Percentiles rank a stretch among this genome's conserved stretches.
Conservation (phyloP, 1,284 basidiomycete genomes). For the Chalciporus sp. region DNA sequence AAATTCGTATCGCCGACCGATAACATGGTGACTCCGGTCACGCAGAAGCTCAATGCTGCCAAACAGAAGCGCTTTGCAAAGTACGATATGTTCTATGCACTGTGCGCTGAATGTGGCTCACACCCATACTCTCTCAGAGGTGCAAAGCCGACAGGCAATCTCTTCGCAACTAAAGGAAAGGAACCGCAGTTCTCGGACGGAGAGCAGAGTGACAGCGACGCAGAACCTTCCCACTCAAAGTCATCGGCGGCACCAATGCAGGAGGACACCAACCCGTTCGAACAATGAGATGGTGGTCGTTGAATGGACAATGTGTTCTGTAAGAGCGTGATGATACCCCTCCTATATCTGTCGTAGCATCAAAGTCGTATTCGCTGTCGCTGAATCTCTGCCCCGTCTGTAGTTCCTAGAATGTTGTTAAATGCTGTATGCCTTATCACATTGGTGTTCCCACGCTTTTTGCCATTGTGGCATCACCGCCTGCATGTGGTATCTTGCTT, state of each 20-base stretch:
- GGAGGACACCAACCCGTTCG: constrained; percentile 68
- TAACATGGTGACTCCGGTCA: constrained; percentile 88
- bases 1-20: constrained; percentile 90
- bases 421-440: constrained; percentile 24
- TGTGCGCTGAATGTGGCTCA: constrained; percentile 9
- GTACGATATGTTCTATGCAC: constrained; percentile 49
- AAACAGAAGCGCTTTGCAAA: constrained; percentile 92
- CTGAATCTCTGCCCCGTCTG: constrained; percentile 32
- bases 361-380: constrained; percentile 28
- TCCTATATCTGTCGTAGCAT: constrained; percentile 28
- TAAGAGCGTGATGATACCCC: constrained; percentile 31
- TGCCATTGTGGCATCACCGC: neutral
- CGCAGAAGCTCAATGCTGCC: constrained; percentile 84
- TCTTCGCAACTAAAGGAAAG: constrained; percentile 50
- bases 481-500: constrained; percentile 5
- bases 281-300: constrained; percentile 9
- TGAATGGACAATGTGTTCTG: constrained; percentile 12
- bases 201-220: constrained; percentile 35
- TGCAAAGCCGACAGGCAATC: constrained; percentile 56
- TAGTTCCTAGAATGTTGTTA: constrained; percentile 26
- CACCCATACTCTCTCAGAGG: constrained; percentile 41
- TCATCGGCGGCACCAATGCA: constrained; percentile 31
- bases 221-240: constrained; percentile 28
- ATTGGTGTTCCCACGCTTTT: constrained; percentile 31
- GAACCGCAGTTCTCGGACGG: constrained; percentile 44